A percentile compares a stretch with the other conserved stretches of the same genome.
Evolutionary conservation across 1,284 basidiomycete genomes (phyloP).

Genomic region (Testicularia cyperi): DNA sequence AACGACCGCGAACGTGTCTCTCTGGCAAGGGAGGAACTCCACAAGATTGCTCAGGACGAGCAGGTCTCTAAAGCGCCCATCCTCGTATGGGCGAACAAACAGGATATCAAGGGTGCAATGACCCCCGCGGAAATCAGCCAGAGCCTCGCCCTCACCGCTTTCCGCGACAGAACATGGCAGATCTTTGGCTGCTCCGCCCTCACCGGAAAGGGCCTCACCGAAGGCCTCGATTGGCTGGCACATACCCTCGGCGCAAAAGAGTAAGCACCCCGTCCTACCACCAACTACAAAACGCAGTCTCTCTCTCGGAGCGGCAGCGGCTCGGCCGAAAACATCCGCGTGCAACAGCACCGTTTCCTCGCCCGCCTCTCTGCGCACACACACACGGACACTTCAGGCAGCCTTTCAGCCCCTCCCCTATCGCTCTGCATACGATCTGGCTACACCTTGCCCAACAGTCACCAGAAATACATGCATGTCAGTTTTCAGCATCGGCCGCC

Average conservation of each 20-base stretch:
- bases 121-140: slow-evolving; percentile 64
- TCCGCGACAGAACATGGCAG: slow-evolving; percentile 64
- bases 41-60: slow-evolving; percentile 60
- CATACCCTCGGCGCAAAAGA: slow-evolving; percentile 37
- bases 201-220: slow-evolving; percentile 59
- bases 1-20: slow-evolving; percentile 62
- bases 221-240: slow-evolving; percentile 57
- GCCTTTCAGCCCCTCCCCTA: no score
- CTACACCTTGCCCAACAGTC: no score
- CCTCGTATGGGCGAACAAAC: slow-evolving; percentile 65
- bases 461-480: no score
- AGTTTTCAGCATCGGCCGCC: no score
- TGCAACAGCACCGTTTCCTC: no score
- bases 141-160: slow-evolving; percentile 62
- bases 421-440: no score
- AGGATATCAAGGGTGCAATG: slow-evolving; percentile 62
- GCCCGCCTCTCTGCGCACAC: no score
- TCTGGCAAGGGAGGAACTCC: slow-evolving; percentile 63
- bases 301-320: not conserved
- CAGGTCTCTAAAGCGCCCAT: slow-evolving; percentile 61
- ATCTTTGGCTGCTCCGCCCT: slow-evolving; percentile 64
- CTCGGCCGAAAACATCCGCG: no score
- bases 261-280: no score
- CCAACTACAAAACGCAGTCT: no score
- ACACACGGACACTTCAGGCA: no score